Percentiles rank a stretch among this genome's conserved stretches.
Evolutionary conservation across 768 basidiomycete species (phyloP).

Genomic region (Cystofilobasidium bisporidii): DNA sequence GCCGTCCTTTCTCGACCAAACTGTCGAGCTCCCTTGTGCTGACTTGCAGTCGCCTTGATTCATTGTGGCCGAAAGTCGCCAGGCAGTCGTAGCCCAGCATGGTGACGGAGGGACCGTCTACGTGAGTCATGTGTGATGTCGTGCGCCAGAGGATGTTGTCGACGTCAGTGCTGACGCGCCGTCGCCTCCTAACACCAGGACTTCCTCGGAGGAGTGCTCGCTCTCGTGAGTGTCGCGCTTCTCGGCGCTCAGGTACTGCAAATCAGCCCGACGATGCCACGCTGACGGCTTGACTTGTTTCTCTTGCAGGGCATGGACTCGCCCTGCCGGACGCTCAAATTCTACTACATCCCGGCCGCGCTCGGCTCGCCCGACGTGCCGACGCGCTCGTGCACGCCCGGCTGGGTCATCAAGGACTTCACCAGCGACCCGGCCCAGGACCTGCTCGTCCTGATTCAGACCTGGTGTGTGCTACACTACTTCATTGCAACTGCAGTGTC

Average conservation of each 20-base stretch:
- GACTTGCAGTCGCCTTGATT: neutral
- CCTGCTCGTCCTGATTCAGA: constrained; percentile 23
- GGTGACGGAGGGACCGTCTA: constrained; percentile 18
- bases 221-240: constrained; percentile 8
- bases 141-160: no score
- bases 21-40: neutral
- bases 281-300: neutral
- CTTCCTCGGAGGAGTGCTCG: constrained; percentile 23
- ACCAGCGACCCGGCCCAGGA: constrained; percentile 26
- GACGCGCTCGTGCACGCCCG: constrained; percentile 11
- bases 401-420: constrained; percentile 24
- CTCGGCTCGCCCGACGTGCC: constrained; percentile 24
- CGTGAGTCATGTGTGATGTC: neutral
- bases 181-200: no score
- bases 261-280: no score
- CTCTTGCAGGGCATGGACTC: constrained; percentile 17
- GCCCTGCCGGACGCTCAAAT: constrained; percentile 20
- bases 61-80: neutral
- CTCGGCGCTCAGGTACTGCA: no score
- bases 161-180: no score
- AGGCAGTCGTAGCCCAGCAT: constrained; percentile 8
- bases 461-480: neutral
- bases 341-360: constrained; percentile 22
- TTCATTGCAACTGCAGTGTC: neutral
- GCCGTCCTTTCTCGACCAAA: neutral